Evolutionary conservation across 345 rosid species (phyloP).

Genomic region (Dimocarpus longan): DNA sequence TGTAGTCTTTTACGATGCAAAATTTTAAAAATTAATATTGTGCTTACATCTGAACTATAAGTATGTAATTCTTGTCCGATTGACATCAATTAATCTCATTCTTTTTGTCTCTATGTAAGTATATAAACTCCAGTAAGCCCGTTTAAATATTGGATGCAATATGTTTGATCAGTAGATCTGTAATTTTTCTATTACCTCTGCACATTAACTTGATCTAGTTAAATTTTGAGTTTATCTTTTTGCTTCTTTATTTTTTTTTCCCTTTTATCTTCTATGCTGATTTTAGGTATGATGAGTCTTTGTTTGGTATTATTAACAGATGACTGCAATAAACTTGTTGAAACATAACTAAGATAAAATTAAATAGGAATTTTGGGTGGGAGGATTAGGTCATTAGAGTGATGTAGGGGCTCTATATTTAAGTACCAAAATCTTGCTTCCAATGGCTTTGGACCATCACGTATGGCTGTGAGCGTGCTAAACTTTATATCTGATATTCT

Average conservation of each 20-base stretch:
- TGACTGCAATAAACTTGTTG: neutral
- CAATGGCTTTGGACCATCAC: constrained; percentile 1
- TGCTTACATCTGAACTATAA: neutral
- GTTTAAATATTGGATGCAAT: neutral
- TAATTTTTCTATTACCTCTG: neutral
- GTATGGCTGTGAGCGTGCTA: neutral
- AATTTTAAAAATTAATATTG: neutral
- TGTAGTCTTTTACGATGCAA: neutral
- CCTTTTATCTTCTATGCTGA: neutral
- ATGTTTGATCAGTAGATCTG: neutral
- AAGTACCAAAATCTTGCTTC: constrained; percentile 1
- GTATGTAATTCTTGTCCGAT: neutral
- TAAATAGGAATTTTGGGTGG: neutral
- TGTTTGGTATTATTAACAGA: neutral
- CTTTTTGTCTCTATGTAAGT: neutral
- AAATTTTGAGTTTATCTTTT: neutral
- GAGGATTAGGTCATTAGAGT: neutral
- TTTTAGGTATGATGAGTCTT: neutral
- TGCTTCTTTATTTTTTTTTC: neutral
- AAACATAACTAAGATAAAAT: neutral
- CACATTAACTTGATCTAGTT: neutral
- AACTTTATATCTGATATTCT: neutral
- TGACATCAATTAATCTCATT: neutral
- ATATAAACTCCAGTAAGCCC: neutral
- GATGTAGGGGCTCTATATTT: neutral